Evolutionary conservation across 2,329 filamentous ascomycete genomes (phyloP), one percentile per base, ranked within the genome.

Genomic region (Microascus cirrosus): DNA sequence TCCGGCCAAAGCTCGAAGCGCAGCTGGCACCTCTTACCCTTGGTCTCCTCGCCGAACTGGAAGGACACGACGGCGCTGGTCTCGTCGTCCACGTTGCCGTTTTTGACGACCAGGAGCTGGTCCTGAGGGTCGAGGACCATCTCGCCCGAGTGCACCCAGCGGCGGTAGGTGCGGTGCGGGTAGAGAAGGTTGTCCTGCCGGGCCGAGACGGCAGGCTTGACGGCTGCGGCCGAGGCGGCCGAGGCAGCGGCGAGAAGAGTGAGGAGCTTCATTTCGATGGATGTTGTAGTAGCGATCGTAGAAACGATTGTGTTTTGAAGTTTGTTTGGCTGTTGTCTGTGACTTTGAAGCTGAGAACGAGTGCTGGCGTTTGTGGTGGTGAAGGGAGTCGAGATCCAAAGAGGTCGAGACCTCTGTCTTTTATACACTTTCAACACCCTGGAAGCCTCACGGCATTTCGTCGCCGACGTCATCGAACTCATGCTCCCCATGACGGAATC

Each of bases 141-240:
- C 35, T 57, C 48, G 28, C 58, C 58, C 2, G 55, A 39, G 22
- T 59, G 55, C 20, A 59, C 35, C 55, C 55, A 58, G 51, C 36
- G 45, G 25, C 58, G 55, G 53, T 59, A 59, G 34, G 58, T 59
- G 20, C 28, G 34, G 34, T 34, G 22, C 6, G 56, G 56, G 15
- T 48, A 54, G 56, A n/a, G 61, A 64, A 57, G 66, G 65, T 62
- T 65, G 10, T 24, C 12, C 39, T 57, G 48, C 12, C 50, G 56
- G 42, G 55, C 24, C 13, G 24, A 22, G 32, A n/a, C 13, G 51
- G 32, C 15, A 2, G 35, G 35, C n/a, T 20, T 51, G 22, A 35
- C 34, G 22, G 51, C 56, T 28, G 56, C 56, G 50, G 20, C 13
- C 11, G 34, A n/a, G 50, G 34, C 22, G 22, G 56, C 36, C n/a